Conservation (phyloP, 108 stramenopile species). For the Chaetoceros tenuissimus region DNA sequence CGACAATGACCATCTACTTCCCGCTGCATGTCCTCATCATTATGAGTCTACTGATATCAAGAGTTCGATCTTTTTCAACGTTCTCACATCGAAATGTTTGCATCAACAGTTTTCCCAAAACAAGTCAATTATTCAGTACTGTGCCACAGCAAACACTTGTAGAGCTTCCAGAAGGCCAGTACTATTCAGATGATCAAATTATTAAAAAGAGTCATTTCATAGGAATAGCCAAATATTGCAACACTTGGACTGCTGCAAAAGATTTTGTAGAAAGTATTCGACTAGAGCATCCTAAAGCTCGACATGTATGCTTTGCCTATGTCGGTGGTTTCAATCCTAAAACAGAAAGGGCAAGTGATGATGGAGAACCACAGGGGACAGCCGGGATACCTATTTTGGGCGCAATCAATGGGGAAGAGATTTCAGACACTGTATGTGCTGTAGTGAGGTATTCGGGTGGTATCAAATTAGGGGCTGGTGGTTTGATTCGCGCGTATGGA, state of each 20-base stretch:
- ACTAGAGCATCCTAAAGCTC: slow-evolving; percentile 63
- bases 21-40: too few species aligned
- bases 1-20: too few species aligned
- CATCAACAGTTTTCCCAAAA: too few species aligned
- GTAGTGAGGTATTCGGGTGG: slow-evolving; percentile 80
- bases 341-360: slow-evolving; percentile 63
- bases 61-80: too few species aligned
- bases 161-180: slow-evolving; percentile 1
- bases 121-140: too few species aligned
- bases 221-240: slow-evolving; percentile 49
- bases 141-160: not conserved
- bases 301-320: slow-evolving; percentile 75
- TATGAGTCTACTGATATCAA: too few species aligned
- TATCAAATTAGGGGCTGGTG: slow-evolving; percentile 78
- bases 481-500: slow-evolving; percentile 82
- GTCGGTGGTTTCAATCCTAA: slow-evolving; percentile 12
- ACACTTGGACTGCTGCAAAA: slow-evolving; percentile 62
- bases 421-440: slow-evolving; percentile 62
- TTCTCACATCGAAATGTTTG: too few species aligned
- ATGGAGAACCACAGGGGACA: slow-evolving; percentile 83
- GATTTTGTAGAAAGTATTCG: slow-evolving; percentile 29
- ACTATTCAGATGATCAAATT: slow-evolving; percentile 39
- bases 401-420: slow-evolving; percentile 61
- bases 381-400: slow-evolving; percentile 64
- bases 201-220: slow-evolving; percentile 79